phyloP scores from a whole-genome alignment of 2,329 filamentous ascomycete genomes.

The Talaromyces islandicus region DNA sequence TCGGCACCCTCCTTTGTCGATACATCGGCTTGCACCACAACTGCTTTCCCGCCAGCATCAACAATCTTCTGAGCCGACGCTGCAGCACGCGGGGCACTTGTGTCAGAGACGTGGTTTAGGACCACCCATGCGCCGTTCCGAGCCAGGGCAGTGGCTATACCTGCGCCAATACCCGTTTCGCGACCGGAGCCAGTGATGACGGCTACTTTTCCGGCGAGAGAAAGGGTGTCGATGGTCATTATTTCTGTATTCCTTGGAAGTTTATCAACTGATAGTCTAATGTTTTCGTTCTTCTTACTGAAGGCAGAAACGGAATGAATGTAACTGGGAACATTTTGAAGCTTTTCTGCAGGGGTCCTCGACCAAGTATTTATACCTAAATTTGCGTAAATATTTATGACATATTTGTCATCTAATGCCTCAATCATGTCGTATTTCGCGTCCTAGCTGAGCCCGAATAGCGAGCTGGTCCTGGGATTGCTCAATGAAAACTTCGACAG shows the following conservation, averaged over 20 bases:
- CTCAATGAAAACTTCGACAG: neutral
- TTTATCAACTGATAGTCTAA: neutral
- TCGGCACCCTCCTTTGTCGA: slow-evolving; percentile 12
- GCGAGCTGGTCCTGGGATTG: neutral
- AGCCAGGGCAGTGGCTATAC: slow-evolving; percentile 25
- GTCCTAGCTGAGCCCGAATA: neutral
- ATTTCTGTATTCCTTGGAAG: neutral
- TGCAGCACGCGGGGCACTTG: slow-evolving; percentile 12
- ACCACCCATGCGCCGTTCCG: slow-evolving; percentile 21
- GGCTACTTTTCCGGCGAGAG: slow-evolving; percentile 29
- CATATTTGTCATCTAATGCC: neutral
- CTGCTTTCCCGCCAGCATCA: slow-evolving; percentile 12
- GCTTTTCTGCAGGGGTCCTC: neutral
- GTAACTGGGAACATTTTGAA: neutral
- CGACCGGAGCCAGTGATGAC: slow-evolving; percentile 33
- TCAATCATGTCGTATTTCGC: neutral
- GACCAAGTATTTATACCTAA: neutral
- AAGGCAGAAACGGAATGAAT: neutral
- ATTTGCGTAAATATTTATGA: neutral
- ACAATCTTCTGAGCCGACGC: slow-evolving; percentile 13
- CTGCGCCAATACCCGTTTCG: slow-evolving; percentile 29
- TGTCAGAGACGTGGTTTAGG: slow-evolving; percentile 21
- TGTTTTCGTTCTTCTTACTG: neutral
- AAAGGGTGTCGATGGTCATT: slow-evolving; percentile 18
- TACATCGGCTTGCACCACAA: slow-evolving; percentile 17